Percentiles rank a stretch among this genome's conserved stretches.
Conservation (phyloP, 129 eudicot species). For the Helichrysum umbraculigerum region DNA sequence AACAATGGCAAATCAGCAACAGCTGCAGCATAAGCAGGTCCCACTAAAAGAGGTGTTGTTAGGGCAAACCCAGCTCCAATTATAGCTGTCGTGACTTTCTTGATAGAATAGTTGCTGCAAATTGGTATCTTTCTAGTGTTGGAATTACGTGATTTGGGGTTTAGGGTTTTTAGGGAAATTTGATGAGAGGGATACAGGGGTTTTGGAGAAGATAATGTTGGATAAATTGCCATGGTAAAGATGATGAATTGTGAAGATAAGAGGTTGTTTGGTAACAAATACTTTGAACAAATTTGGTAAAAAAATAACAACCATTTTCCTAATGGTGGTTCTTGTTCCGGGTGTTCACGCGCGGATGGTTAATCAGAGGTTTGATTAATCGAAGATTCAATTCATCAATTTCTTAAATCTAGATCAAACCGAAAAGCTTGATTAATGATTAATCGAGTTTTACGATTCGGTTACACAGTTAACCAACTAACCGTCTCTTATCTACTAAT, state of each 20-base stretch:
- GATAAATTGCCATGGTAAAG: not conserved
- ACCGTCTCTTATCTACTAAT: too few relatives aligned
- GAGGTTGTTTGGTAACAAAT: not conserved
- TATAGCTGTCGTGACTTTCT: not conserved
- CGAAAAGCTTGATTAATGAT: too few relatives aligned
- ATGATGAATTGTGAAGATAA: not conserved
- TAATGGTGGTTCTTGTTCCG: not conserved
- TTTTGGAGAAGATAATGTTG: constrained; percentile 1
- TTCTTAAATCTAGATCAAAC: too few relatives aligned
- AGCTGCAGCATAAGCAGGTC: constrained; percentile 49
- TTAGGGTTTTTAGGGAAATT: not conserved
- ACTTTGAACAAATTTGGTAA: not conserved
- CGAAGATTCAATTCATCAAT: too few relatives aligned
- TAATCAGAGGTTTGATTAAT: too few relatives aligned
- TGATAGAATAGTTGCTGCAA: not conserved
- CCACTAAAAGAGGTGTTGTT: constrained; percentile 43
- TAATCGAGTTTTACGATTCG: too few relatives aligned
- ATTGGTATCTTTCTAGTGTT: not conserved
- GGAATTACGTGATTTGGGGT: not conserved
- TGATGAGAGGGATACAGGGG: not conserved
- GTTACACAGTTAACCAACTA: too few relatives aligned
- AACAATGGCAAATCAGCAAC: constrained; percentile 49
- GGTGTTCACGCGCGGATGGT: too few relatives aligned
- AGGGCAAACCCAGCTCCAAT: constrained; percentile 50
- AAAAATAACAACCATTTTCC: constrained; percentile 5